Evolutionary conservation across 257 asterid species (phyloP), one percentile per base, ranked within the genome.

Genomic region (Fraxinus pennsylvanica): DNA sequence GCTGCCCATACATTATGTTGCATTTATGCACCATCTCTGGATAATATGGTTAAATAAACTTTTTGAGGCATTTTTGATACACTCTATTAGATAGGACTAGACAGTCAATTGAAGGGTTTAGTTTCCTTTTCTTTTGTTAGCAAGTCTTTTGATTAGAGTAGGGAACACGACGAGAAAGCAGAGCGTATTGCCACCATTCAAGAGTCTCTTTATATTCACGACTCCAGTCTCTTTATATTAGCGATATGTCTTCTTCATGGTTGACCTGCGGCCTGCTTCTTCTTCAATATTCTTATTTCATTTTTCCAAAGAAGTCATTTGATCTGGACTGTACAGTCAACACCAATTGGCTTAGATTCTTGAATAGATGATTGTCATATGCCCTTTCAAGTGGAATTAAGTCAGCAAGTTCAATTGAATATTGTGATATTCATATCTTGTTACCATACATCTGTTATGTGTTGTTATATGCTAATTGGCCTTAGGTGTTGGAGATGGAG

Each of bases 401-500:
- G 54, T 30, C 70, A 45, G 69, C 36, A 33, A 38, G 19, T 33
- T 10, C 17, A 17, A 52, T 65, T 22, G 3, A 7, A 57, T 27
- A n/a, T 57, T 35, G 14, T 52, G 54, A 78, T 14, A 30, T 6
- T 38, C 61, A 47, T 32, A 21, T n/a, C 6, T 50, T 9, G 35
- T 73, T 29, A 63, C 25, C 27, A 25, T 5, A n/a, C 14, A 22
- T 63, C 35, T 22, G 17, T 63, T 3, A 25, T 25, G 35, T 63
- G 9, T 9, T 9, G 3, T 57, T 21, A 22, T 68, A 39, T 80
- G 66, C 43, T 41, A 63, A 57, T 73, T 59, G 57, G 9, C 25
- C 6, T 45, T 79, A 95, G 99, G 99, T 96, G 61, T 83, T 96
- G 91, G 94, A 96, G 83, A 74, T 96, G 91, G 96, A 89, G 75